These are phyloP conservation scores for Lenwebbia sp. DNA, from an alignment of 345 rosid species.

Conservation along the genomic window DNA sequence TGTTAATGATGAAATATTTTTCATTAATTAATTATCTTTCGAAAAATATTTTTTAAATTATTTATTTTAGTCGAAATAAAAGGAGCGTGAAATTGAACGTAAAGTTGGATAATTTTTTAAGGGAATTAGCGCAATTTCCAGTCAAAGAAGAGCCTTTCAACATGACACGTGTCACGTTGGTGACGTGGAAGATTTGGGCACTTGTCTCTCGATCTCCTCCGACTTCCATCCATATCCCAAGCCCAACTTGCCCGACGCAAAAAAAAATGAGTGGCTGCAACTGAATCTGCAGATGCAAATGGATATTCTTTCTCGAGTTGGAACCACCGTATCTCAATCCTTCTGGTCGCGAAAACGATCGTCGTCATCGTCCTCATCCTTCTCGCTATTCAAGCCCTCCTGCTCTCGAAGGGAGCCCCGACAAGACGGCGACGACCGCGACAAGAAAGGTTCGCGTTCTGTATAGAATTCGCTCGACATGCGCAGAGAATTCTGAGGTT, in stretches of 20 bases:
- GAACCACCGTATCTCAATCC: not conserved
- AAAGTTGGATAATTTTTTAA: too few species aligned
- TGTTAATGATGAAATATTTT: too few species aligned
- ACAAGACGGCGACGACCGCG: slow-evolving; percentile 17
- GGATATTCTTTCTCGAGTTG: not conserved
- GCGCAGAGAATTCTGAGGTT: not conserved
- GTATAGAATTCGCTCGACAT: not conserved
- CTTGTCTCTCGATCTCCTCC: not conserved
- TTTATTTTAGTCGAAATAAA: too few species aligned
- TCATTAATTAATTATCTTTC: too few species aligned
- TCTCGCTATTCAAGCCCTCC: slow-evolving; percentile 11
- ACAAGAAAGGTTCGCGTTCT: slow-evolving; percentile 11
- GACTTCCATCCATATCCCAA: not conserved
- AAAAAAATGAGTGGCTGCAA: not conserved
- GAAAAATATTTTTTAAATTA: too few species aligned
- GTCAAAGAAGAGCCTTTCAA: not conserved
- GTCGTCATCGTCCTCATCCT: not conserved
- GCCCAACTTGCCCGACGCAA: not conserved
- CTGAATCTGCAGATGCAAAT: not conserved
- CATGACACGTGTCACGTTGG: not conserved
- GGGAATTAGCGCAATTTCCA: too few species aligned
- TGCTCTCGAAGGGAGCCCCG: slow-evolving; percentile 30
- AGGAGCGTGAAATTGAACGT: too few species aligned
- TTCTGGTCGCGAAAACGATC: not conserved
- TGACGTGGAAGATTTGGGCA: not conserved